Base-by-base conservation (phyloP, 495 filamentous ascomycete genomes). In the Xylaria bambusicola region DNA sequence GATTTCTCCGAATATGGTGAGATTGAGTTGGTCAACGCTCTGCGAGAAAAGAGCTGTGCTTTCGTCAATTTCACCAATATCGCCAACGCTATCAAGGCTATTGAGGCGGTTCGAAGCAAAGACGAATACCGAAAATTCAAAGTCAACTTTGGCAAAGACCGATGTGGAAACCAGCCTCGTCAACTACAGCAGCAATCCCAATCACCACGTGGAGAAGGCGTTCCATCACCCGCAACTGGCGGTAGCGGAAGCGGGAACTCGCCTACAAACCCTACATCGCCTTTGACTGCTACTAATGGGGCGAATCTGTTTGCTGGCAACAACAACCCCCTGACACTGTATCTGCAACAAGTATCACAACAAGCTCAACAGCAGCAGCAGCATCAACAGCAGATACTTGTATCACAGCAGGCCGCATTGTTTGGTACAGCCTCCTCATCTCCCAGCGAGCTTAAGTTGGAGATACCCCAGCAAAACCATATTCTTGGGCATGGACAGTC, bases 1-100 rank as follows among this genome's bases (percentile, higher is more conserved):
- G 94, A 98, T 74, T 98, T 98, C 71, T 90, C 93, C 17, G 94
- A 98, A 74, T 98, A 91, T 65, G 94, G 94, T 61, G 94, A 98
- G 77, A 98, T 98, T 62, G 94, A 98, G 75, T 80, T 98, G 58
- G 94, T 98, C 12, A 98, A 98, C 78, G 88, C 95, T 15, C 77
- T 98, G 49, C 88, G 94, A 47, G 94, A 98, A 82, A 98, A 98
- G 86, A 97, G 92, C 77, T 98, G 94, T 73, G 94, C 94, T 0
- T 98, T 98, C 67, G 95, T 98, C 74, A 98, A 98, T 73, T 98
- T 98, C 71, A 98, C 94, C 67, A 98, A 98, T 77, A 98, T 98
- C 65, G 94, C 94, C 63, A 98, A 98, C 61, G 94, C 94, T 40
- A 98, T 98, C 80, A 98, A 98, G 74, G 95, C 94, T 4, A 98